These are phyloP conservation scores for Colletotrichum sp. DNA, from an alignment of 2,329 filamentous ascomycete species.

Conservation along the genomic window DNA sequence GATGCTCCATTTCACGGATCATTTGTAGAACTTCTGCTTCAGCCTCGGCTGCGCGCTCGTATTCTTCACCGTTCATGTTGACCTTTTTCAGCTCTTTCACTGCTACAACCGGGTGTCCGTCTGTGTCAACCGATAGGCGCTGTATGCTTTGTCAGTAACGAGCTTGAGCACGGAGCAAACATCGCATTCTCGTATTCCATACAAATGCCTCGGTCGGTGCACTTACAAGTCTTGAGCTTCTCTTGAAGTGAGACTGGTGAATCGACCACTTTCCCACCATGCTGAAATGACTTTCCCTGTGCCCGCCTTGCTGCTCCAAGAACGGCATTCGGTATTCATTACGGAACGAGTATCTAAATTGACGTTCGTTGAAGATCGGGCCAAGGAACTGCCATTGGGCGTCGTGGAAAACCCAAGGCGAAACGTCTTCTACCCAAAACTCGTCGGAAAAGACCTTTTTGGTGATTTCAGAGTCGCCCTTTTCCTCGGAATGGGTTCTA, in stretches of 20 bases:
- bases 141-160: not conserved
- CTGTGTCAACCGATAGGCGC: not conserved
- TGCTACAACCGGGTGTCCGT: not conserved
- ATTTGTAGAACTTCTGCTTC: not conserved
- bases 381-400: not conserved
- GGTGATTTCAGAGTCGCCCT: no score
- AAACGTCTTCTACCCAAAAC: no score
- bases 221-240: not conserved
- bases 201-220: no score
- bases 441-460: no score
- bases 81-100: not conserved
- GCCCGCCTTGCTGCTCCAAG: not conserved
- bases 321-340: not conserved
- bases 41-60: not conserved
- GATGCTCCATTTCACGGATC: not conserved
- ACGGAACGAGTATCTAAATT: no score
- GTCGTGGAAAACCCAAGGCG: no score
- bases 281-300: not conserved
- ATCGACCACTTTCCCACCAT: not conserved
- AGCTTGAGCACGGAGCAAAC: no score
- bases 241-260: not conserved
- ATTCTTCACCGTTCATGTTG: not conserved
- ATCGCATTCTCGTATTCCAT: no score
- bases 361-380: not conserved
- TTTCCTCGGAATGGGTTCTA: no score